These are phyloP conservation scores for Phytopythium montanum DNA, from an alignment of 352 stramenopile species.

Conservation along the genomic window DNA sequence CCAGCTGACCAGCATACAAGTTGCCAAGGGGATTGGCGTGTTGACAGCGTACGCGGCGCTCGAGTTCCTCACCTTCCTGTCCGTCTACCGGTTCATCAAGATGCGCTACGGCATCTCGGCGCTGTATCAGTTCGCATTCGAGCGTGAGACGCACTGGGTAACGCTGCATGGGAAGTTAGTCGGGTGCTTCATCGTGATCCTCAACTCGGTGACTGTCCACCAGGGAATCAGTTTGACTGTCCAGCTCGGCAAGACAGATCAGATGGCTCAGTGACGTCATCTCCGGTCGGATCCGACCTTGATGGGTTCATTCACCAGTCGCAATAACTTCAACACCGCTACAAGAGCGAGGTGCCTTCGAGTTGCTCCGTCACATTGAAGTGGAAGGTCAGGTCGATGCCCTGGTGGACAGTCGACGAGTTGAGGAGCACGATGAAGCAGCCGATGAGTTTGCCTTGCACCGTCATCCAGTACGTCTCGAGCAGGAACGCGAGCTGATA, in stretches of 20 bases:
- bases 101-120: conserved; percentile 21
- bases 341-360: conserved; percentile 15
- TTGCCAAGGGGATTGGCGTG: conserved; percentile 4
- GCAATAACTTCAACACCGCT: too few relatives aligned
- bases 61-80: conserved; percentile 17
- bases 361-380: conserved; percentile 9
- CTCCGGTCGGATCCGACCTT: too few relatives aligned
- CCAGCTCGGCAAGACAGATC: not conserved
- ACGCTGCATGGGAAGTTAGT: conserved; percentile 20
- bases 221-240: conserved; percentile 15
- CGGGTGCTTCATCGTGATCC: conserved; percentile 15
- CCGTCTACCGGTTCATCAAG: conserved; percentile 19
- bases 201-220: conserved; percentile 13
- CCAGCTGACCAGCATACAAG: conserved; percentile 2
- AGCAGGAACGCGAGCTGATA: conserved; percentile 31
- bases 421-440: conserved; percentile 19
- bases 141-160: conserved; percentile 24
- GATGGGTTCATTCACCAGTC: too few relatives aligned
- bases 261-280: too few relatives aligned
- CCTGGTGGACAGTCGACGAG: conserved; percentile 13
- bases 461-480: conserved; percentile 18
- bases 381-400: conserved; percentile 15
- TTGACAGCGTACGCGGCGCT: conserved; percentile 9
- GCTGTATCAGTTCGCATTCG: conserved; percentile 25
- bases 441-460: conserved; percentile 21